Conservation (phyloP, 805 yeast species). For the Candida coleopterorum region DNA sequence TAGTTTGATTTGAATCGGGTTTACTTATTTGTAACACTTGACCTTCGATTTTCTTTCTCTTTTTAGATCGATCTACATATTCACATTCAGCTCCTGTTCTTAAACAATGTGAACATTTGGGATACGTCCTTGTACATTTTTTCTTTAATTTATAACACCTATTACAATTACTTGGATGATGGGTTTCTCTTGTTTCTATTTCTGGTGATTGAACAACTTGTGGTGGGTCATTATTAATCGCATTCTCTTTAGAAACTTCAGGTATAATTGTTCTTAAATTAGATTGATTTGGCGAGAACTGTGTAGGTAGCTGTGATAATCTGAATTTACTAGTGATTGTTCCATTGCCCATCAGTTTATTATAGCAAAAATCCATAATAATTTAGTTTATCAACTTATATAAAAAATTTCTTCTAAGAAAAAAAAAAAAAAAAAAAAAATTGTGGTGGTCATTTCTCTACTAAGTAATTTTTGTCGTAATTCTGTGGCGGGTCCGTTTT, state of each 20-base stretch:
- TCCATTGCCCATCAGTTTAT: constrained; percentile 36
- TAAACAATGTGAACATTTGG: constrained; percentile 34
- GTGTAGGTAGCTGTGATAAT: constrained; percentile 8
- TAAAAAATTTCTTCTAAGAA: neutral
- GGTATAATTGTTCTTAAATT: constrained; percentile 11
- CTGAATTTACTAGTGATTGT: constrained; percentile 34
- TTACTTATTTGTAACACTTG: constrained; percentile 3
- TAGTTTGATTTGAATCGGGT: constrained; percentile 4
- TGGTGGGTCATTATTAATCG: neutral
- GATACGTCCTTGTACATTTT: constrained; percentile 36
- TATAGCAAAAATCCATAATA: constrained; percentile 32
- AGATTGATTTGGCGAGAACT: constrained; percentile 16
- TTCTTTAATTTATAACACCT: constrained; percentile 40
- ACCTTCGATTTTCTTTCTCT: constrained; percentile 13
- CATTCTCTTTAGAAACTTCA: neutral
- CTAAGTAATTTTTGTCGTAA: constrained; percentile 1
- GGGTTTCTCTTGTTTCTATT: constrained; percentile 14
- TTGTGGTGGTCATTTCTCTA: constrained; percentile 1
- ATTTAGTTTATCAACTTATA: neutral
- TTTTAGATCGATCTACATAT: constrained; percentile 28
- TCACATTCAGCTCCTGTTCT: constrained; percentile 33
- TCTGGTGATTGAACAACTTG: constrained; percentile 3
- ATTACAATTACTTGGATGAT: constrained; percentile 34
- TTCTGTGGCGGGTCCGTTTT: constrained; percentile 7
- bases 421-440: constrained; percentile 1